Base-by-base conservation (phyloP, 805 yeast species). In the Torulaspora microellipsoides region DNA sequence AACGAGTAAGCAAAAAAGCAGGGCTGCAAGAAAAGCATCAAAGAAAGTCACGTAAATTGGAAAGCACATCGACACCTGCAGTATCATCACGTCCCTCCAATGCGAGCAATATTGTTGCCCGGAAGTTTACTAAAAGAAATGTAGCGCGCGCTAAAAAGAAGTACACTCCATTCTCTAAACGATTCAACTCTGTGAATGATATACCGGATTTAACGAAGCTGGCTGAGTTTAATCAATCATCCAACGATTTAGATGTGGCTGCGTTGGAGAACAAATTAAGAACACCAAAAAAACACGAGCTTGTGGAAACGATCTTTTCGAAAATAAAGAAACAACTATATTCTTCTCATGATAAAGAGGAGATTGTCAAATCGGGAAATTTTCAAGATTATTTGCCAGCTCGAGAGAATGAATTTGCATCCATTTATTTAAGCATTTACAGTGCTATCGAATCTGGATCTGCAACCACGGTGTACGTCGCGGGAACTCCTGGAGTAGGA, bases 401-500 rank as follows among this genome's bases (percentile, higher is more conserved):
- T 45, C 74, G 99, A 42, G 97, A 88, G 50, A 75, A 76, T 15
- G 95, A 93, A 60, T 89, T 83, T 58, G 76, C 81, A 8, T 76
- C 80, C 43, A 68, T 93, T 4, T 86, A 81, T 60, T 59, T 77
- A 34, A 78, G 80, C 33, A 61, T 93, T 3, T 89, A 88, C 53
- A 72, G 79, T 35, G 85, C 95, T 0, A 77, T 91, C 28, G 72
- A 72, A 36, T 75, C 82, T 12, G 76, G 77, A 33, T 75, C 83
- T 1, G 97, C 98, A 0, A 76, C 90, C 7, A 87, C 96, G 52
- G 65, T 93, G 5, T 93, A 90, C 59, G 80, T 93, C 9, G 87
- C 96, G 64, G 99, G 99, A 3, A 88, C 96, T 0, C 99, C 99
- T 0, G 99, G 99, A 8, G 91, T 95, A 2, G 99, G 99, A 10